These are phyloP conservation scores for Litchi chinensis DNA, from an alignment of 345 rosid genomes.

Conservation along the genomic window DNA sequence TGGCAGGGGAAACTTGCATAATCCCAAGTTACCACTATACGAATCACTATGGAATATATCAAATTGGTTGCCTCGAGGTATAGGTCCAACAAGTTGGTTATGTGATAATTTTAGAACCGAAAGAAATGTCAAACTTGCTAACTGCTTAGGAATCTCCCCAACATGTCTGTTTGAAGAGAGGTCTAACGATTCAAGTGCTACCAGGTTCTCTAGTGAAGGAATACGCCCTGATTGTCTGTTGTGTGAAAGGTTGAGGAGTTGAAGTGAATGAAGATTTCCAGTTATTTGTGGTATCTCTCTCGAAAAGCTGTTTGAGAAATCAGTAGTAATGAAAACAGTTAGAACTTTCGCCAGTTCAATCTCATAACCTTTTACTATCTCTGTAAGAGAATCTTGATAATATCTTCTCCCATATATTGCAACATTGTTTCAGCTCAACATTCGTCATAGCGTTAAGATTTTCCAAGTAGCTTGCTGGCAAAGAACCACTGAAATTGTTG, in stretches of 20 bases:
- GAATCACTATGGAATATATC: background rate
- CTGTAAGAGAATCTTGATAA: background rate
- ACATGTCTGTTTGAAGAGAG: background rate
- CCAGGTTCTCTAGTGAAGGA: background rate
- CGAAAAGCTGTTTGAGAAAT: conserved; percentile 14
- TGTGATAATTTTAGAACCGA: background rate
- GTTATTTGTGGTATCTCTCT: conserved; percentile 4
- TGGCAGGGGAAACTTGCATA: background rate
- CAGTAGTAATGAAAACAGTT: background rate
- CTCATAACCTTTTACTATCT: conserved; percentile 8
- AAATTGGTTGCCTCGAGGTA: background rate
- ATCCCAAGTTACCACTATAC: background rate
- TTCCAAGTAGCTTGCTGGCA: conserved; percentile 9
- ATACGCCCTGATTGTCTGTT: background rate
- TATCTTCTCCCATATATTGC: background rate
- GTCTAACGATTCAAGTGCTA: background rate
- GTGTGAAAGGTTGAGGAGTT: conserved; percentile 1
- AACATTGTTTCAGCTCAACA: background rate
- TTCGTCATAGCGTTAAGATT: background rate
- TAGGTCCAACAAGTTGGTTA: background rate
- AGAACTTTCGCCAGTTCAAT: background rate
- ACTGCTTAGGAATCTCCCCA: background rate
- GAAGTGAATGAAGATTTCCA: background rate
- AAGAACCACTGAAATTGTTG: conserved; percentile 33
- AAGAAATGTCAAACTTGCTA: background rate